phyloP scores from a whole-genome alignment of 108 stramenopile species.

The Cyclotella cryptica region DNA sequence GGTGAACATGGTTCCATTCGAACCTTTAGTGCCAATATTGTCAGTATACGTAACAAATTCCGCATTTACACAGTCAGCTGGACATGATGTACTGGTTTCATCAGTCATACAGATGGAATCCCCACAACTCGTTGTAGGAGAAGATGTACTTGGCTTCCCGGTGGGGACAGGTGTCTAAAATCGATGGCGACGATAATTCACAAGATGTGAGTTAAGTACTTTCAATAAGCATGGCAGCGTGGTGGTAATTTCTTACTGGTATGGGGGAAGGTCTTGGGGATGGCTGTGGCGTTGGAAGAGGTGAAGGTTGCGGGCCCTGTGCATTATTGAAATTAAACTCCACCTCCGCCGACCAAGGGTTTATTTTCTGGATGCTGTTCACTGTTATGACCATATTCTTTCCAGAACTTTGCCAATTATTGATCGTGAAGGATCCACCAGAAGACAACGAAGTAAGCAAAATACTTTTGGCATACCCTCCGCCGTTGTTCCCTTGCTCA shows the following conservation, averaged over 20 bases:
- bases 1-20: conserved; percentile 21
- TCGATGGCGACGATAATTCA: neutral
- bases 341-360: conserved; percentile 21
- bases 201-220: neutral
- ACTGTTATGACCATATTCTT: conserved; percentile 21
- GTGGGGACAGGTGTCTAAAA: conserved; percentile 3
- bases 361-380: neutral
- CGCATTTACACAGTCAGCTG: conserved; percentile 20
- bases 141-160: neutral
- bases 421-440: conserved; percentile 9
- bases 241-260: neutral
- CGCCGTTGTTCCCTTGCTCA: conserved; percentile 21
- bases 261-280: neutral
- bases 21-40: conserved; percentile 1
- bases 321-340: conserved; percentile 17
- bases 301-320: neutral
- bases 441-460: conserved; percentile 10
- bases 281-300: neutral
- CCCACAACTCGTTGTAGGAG: conserved; percentile 19
- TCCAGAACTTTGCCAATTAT: conserved; percentile 20
- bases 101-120: conserved; percentile 1
- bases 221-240: neutral
- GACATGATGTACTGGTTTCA: conserved; percentile 17
- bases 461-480: conserved; percentile 19
- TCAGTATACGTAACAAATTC: conserved; percentile 7